Evolutionary conservation across 2,329 filamentous ascomycete genomes (phyloP), one percentile per base, ranked within the genome.

Genomic region (Aspergillus felis): DNA sequence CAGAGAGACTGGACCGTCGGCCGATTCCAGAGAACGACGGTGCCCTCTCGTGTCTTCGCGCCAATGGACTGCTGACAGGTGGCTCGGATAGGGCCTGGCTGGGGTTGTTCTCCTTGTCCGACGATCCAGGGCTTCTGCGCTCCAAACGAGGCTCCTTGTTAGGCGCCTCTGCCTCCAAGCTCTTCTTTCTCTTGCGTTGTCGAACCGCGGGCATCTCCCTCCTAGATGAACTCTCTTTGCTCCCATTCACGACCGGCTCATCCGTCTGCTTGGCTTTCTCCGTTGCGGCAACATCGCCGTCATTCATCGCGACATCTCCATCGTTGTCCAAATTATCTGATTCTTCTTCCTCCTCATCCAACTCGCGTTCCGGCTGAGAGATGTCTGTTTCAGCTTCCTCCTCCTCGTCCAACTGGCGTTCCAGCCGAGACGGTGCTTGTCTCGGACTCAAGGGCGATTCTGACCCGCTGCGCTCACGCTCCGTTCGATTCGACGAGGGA

Each of bases 111-210:
- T 49, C 35, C 24, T 44, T 29, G 17, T 56, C 54, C 4, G 27
- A 25, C 10, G 20, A 27, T n/a, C 59, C 25, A 5, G 51, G 59
- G 32, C 53, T 59, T 22, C 58, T 32, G 20, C 54, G 47, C n/a
- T 64, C 53, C 25, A 69, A 28, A 9, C 68, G 68, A 53, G 65
- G 61, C 50, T 69, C 64, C 41, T 70, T 71, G 35, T 63, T 66
- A 1, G 67, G 61, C 3, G 51, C 46, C 1, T 58, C 29, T 8
- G 58, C 42, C 12, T 65, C 67, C 2, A 32, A n/a, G 46, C 66
- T 67, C 44, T 62, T 62, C 54, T 69, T 71, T 28, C 69, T 63
- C 59, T 71, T 71, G 27, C 63, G 64, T 20, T 58, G 62, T n/a
- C 29, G 50, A 47, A 22, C 44, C 5, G 54, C 50, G 25, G 17